Conservation (phyloP, 176 grass and related monocot species). For the Metroxylon sagu region DNA sequence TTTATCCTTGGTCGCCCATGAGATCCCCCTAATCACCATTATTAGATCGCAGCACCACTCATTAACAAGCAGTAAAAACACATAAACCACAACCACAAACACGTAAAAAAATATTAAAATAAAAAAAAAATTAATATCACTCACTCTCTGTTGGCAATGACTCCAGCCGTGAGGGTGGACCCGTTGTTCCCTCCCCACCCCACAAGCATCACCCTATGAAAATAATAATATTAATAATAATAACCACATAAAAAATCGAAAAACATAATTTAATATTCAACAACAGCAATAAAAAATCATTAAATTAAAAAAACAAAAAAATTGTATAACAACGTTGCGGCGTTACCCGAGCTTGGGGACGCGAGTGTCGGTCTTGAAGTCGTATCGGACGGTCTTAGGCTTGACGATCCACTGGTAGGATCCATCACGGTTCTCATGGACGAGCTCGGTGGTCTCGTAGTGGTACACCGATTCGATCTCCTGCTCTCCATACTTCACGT, state of each 20-base stretch:
- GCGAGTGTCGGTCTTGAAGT: slow-evolving; percentile 67
- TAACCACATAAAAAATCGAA: too few species aligned
- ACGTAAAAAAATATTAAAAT: background rate
- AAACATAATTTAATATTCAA: too few species aligned
- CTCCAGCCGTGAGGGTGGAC: slow-evolving; percentile 79
- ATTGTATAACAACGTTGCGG: background rate
- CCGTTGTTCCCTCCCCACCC: slow-evolving; percentile 98
- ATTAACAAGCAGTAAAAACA: background rate
- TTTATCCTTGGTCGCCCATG: slow-evolving; percentile 95
- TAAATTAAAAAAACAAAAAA: background rate
- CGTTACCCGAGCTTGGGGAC: slow-evolving; percentile 87
- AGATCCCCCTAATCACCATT: slow-evolving; percentile 62
- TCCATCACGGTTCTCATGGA: slow-evolving; percentile 74
- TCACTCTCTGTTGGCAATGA: slow-evolving; percentile 94
- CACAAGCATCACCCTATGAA: slow-evolving; percentile 78
- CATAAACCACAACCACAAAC: background rate
- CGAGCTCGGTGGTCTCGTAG: slow-evolving; percentile 95
- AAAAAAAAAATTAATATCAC: slow-evolving; percentile 8
- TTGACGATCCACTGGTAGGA: slow-evolving; percentile 64
- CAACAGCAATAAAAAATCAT: background rate
- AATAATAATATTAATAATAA: background rate
- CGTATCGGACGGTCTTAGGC: slow-evolving; percentile 75
- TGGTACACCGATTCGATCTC: slow-evolving; percentile 85
- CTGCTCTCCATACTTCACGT: slow-evolving; percentile 55
- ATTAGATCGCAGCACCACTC: background rate